Percentiles rank a stretch among this genome's conserved stretches.
These are phyloP conservation scores for Plantago coronopus DNA, from an alignment of 305 asterid genomes.

Conservation along the genomic window DNA sequence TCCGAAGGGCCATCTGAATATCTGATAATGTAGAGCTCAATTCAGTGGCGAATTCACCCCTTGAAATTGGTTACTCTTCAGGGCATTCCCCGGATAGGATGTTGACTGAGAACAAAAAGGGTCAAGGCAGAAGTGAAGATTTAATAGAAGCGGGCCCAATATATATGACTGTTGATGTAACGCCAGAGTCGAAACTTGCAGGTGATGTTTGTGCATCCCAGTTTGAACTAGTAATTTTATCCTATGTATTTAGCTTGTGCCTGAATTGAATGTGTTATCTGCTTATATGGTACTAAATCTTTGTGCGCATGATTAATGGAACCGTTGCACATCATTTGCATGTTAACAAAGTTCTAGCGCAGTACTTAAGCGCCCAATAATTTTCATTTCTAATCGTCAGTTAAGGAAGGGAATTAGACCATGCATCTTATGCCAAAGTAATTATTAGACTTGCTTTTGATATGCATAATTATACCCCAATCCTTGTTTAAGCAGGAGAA, in stretches of 20 bases:
- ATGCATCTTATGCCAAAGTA: background rate
- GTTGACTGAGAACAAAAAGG: constrained; percentile 44
- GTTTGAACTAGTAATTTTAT: background rate
- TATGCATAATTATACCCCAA: background rate
- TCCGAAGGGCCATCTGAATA: too few species aligned
- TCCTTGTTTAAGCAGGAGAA: background rate
- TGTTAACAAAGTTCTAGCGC: background rate
- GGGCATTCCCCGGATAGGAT: constrained; percentile 56
- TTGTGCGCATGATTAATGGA: background rate
- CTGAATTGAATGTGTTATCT: background rate
- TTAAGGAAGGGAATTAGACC: background rate
- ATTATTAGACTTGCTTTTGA: too few species aligned
- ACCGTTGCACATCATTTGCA: background rate
- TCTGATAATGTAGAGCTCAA: background rate
- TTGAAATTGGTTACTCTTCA: constrained; percentile 25
- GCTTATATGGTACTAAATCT: background rate
- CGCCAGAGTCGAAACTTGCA: constrained; percentile 2
- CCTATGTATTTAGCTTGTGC: too few species aligned
- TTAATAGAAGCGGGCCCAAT: too few species aligned
- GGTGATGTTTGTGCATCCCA: constrained; percentile 1
- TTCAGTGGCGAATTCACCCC: background rate
- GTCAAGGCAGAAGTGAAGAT: background rate
- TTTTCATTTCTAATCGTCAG: background rate
- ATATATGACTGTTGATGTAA: background rate
- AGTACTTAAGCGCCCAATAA: background rate